A percentile compares a stretch with the other conserved stretches of the same genome.
phyloP scores from a whole-genome alignment of 1,139 yeast genomes.

The Suhomyces yuchorum region DNA sequence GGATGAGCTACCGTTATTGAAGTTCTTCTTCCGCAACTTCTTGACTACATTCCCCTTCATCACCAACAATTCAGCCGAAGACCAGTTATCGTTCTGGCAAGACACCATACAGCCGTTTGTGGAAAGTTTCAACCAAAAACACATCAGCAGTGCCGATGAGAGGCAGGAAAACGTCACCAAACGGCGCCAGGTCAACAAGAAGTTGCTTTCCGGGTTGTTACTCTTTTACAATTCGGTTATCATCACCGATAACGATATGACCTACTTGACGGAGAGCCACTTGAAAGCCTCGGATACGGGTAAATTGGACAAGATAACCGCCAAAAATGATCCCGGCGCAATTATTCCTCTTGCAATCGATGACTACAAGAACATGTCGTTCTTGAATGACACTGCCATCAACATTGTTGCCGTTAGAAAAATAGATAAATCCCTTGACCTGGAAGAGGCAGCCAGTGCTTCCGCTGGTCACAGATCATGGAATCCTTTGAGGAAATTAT shows the following conservation, averaged over 20 bases:
- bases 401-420: slow-evolving; percentile 67
- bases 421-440: slow-evolving; percentile 12
- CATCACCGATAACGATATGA: slow-evolving; percentile 59
- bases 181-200: slow-evolving; percentile 62
- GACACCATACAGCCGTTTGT: slow-evolving; percentile 76
- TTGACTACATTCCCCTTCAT: slow-evolving; percentile 76
- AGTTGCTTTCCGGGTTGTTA: slow-evolving; percentile 61
- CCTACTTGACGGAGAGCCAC: slow-evolving; percentile 52
- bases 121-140: slow-evolving; percentile 71
- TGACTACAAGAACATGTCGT: slow-evolving; percentile 42
- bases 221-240: slow-evolving; percentile 77
- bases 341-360: slow-evolving; percentile 19
- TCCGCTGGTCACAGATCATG: slow-evolving; percentile 18
- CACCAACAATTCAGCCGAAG: slow-evolving; percentile 44
- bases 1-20: slow-evolving; percentile 52
- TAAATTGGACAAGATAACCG: slow-evolving; percentile 42
- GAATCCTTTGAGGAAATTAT: slow-evolving; percentile 26
- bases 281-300: slow-evolving; percentile 56
- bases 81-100: slow-evolving; percentile 70
- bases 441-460: not conserved
- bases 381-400: slow-evolving; percentile 58
- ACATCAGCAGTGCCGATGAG: slow-evolving; percentile 65
- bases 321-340: slow-evolving; percentile 3
- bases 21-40: slow-evolving; percentile 64
- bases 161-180: slow-evolving; percentile 76